Conservation (phyloP, 2,329 filamentous ascomycete species). For the Fusarium ambrosium region DNA sequence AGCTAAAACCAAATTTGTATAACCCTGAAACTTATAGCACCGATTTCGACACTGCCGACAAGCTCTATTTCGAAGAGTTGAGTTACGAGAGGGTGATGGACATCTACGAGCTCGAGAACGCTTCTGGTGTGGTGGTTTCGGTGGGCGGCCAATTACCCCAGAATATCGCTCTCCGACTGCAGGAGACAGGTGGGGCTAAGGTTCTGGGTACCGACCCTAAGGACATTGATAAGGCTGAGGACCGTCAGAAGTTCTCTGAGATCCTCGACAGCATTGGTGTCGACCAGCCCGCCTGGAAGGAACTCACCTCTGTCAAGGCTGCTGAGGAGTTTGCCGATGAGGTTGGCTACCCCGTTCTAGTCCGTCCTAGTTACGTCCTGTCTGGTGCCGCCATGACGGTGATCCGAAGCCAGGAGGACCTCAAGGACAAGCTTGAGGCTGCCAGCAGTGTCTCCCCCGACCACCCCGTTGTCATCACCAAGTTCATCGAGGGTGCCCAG, state of each 20-base stretch:
- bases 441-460: slow-evolving; percentile 93
- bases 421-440: slow-evolving; percentile 94
- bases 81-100: slow-evolving; percentile 99
- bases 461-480: slow-evolving; percentile 97
- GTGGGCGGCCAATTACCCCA: slow-evolving; percentile 97
- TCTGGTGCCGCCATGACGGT: slow-evolving; percentile 99
- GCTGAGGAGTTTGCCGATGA: slow-evolving; percentile 88
- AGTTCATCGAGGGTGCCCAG: slow-evolving; percentile 96
- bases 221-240: slow-evolving; percentile 98
- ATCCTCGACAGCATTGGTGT: slow-evolving; percentile 97
- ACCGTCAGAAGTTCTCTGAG: slow-evolving; percentile 97
- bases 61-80: slow-evolving; percentile 95
- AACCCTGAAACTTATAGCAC: slow-evolving; percentile 87
- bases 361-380: slow-evolving; percentile 94
- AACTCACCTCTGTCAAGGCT: slow-evolving; percentile 88
- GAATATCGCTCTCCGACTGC: slow-evolving; percentile 94
- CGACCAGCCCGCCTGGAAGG: slow-evolving; percentile 98
- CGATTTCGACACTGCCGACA: slow-evolving; percentile 91
- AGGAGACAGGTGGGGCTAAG: slow-evolving; percentile 90
- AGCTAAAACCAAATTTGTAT: slow-evolving; percentile 55
- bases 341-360: slow-evolving; percentile 94
- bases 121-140: slow-evolving; percentile 91
- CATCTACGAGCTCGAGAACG: slow-evolving; percentile 92
- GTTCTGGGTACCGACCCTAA: slow-evolving; percentile 92
- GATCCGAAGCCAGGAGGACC: slow-evolving; percentile 87